Conservation (phyloP, 139 green algal species). For the Chlamydomonas incerta region DNA sequence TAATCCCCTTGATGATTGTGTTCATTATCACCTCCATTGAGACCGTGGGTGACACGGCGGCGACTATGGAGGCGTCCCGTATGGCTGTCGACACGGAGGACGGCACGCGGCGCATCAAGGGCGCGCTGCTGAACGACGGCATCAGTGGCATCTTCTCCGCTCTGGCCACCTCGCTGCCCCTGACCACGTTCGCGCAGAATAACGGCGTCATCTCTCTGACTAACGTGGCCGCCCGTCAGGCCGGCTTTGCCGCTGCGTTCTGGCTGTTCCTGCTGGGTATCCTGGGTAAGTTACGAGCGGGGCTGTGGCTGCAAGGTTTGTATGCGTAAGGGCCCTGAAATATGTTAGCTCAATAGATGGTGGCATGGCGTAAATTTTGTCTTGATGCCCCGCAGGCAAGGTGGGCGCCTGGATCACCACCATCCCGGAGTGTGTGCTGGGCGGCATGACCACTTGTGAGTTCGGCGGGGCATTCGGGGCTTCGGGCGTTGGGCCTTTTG, state of each 20-base stretch:
- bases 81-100: constrained; percentile 48
- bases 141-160: constrained; percentile 71
- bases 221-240: constrained; percentile 62
- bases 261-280: constrained; percentile 72
- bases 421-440: constrained; percentile 86
- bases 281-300: background rate
- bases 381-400: constrained; percentile 46
- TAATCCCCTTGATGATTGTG: constrained; percentile 58
- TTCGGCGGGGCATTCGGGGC: constrained; percentile 77
- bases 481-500: no score
- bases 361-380: no score
- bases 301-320: no score
- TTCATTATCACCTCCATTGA: constrained; percentile 68
- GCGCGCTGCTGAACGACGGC: constrained; percentile 74
- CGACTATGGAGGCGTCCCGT: constrained; percentile 76
- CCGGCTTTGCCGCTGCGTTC: constrained; percentile 62
- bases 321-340: no score
- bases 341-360: no score
- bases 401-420: constrained; percentile 77
- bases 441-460: constrained; percentile 78
- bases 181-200: constrained; percentile 83
- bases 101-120: constrained; percentile 59
- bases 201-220: constrained; percentile 87
- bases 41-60: constrained; percentile 80
- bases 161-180: constrained; percentile 70